Evolutionary conservation across 2,329 filamentous ascomycete species (phyloP), one percentile per base, ranked within the genome.

Genomic region (Onygenales sp.): DNA sequence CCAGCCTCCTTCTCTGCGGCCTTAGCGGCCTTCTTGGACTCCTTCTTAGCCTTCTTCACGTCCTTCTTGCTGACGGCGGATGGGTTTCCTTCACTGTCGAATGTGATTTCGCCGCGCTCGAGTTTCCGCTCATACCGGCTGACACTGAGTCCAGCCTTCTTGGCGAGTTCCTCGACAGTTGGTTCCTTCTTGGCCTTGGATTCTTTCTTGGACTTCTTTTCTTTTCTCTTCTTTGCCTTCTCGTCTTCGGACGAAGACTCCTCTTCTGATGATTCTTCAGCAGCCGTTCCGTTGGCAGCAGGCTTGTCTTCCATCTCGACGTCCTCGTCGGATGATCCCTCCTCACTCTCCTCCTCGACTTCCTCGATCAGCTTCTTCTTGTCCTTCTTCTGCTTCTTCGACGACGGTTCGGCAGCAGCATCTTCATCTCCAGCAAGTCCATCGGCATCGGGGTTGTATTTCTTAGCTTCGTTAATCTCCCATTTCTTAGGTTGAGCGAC

Each of bases 401-500:
- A 62, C 11, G 70, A 61, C 53, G 61, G 61, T 37, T 58, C 65
- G 56, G 71, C 66, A 52, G 67, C 67, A 58, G 73, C 68, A 11
- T 81, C 78, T 61, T 86, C 85, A 62, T 88, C 81, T 47, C 81
- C 82, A 56, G 77, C 77, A 49, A 96, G 75, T 58, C 90, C 92
- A 71, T 98, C 93, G 52, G 89, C 93, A 67, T 97, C 91, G 48
- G 83, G 80, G 71, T 97, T 97, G 79, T 98, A 98, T 73, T 92
- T 93, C 67, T 88, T 82, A 9, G 87, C 87, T 71, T 96, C 89
- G 75, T 94, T 95, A 65, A 98, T 79, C 58, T 91, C 87, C 80
- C 88, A 94, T 73, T 95, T 95, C 63, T 84, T 83, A 54, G 84
- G 81, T 61, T 80, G 75, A 42, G 75, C 72, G 40, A 74, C 73